Evolutionary conservation across 2,329 filamentous ascomycete genomes (phyloP), one percentile per base, ranked within the genome.

Genomic region (Blumeria graminis): DNA sequence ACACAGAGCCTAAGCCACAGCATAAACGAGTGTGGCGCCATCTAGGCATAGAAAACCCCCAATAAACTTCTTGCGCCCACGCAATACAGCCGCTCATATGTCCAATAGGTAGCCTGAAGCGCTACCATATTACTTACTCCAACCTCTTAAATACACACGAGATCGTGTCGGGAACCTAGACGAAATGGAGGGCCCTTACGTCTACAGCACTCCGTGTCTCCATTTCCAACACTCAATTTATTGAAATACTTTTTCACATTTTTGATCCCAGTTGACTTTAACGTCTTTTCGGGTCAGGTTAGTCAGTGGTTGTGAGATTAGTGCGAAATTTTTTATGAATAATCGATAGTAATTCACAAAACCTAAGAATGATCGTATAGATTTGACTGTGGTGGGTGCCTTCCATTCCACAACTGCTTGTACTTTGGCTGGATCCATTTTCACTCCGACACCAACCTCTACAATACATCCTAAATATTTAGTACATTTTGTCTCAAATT

Each of bases 401-500:
- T 53, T 48, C 16, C 43, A 48, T 48, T 48, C 43, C 11, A 10
- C 18, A 48, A 48, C 6, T 11, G 22, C 45, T 50, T 50, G 11
- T 11, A 50, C 11, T 50, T 41, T 50, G n/a, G 13, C 22, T 6
- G 18, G 28, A 22, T 51, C 46, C 46, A 51, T 33, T 33, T 28
- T 34, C 6, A 32, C 14, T 11, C 28, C 46, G n/a, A 32, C 22
- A 11, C 46, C 46, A 32, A 16, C 33, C 10, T 51, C 46, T 6
- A 48, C 43, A 18, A 48, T 48, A 48, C 9, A 48, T n/a, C 43
- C 43, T 10, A 48, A 22, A 22, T 48, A 48, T 22, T 48, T 48
- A 13, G 56, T 57, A 7, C 35, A 22, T 13, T 28, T 55, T 32
- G 45, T 34, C 16, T 55, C 33, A 33, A 57, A 57, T 50, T 57